Evolutionary conservation across 345 rosid genomes (phyloP), one percentile per base, ranked within the genome.

Genomic region (Eucalyptus albens): DNA sequence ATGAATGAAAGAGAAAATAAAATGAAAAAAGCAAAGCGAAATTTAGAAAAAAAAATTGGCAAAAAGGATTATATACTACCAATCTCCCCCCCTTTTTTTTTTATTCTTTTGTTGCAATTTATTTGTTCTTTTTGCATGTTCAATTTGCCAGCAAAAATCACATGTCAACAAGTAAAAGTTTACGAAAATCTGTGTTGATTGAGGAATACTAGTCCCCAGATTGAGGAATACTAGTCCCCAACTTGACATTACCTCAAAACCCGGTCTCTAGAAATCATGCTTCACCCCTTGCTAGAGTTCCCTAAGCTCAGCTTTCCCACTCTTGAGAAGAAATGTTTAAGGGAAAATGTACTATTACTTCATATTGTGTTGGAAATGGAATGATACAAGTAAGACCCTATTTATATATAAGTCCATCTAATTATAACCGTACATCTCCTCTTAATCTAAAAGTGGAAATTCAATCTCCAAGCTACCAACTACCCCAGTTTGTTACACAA

Each of bases 221-320:
- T 56, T 56, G 62, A 56, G 27, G 0, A 56, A 21, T 24, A 24
- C 0, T 56, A 6, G 3, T 56, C 3, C 62, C 29, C 29, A 56
- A 56, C 29, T 56, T 56, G 29, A 10, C 62, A 56, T 56, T 56
- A 56, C 29, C 62, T 56, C 29, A 56, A 56, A 56, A 56, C 62
- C 2, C 0, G 14, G 1, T 56, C 13, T 3, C 14, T 9, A 24
- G 13, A 56, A 56, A 56, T 9, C 6, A 3, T 56, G 62, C 13
- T 56, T 56, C 62, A 56, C 62, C 62, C 29, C 3, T 56, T 56
- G 3, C 62, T 56, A 56, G 6, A 56, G 29, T 56, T 24, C 11
- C 29, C 62, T 24, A 56, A 56, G 12, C 29, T 56, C 6, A 24
- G 6, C 29, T 55, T 55, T 56, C 62, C 62, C 62, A 22, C 62